A percentile compares a stretch with the other conserved stretches of the same genome.
phyloP scores from a whole-genome alignment of 2,329 filamentous ascomycete species.

The Aspergillus ibericus region DNA sequence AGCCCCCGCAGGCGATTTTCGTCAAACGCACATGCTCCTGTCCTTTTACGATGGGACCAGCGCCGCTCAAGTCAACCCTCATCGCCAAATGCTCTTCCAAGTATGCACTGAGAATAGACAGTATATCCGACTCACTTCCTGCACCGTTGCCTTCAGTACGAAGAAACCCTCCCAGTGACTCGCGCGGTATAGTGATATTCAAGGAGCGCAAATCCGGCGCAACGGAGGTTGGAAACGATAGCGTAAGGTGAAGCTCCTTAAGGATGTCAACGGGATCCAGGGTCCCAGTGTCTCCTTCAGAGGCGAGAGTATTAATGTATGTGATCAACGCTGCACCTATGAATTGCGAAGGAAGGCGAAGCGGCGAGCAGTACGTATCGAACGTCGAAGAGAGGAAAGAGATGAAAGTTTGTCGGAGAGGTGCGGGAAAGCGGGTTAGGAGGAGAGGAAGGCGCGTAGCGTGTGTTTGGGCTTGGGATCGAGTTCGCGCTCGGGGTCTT shows the following conservation, averaged over 20 bases:
- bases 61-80: conserved; percentile 33
- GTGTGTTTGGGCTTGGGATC: background rate
- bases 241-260: conserved; percentile 41
- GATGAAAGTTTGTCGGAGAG: conserved; percentile 50
- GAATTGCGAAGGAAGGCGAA: conserved; percentile 47
- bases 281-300: background rate
- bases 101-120: conserved; percentile 35
- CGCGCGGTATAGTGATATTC: conserved; percentile 36
- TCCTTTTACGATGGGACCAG: conserved; percentile 1
- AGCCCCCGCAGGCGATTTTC: conserved; percentile 41
- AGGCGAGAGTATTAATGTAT: conserved; percentile 25
- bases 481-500: background rate
- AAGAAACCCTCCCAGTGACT: conserved; percentile 26
- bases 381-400: conserved; percentile 52
- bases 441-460: conserved; percentile 54
- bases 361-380: conserved; percentile 49
- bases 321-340: conserved; percentile 47
- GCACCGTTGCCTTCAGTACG: conserved; percentile 5
- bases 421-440: conserved; percentile 52
- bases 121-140: conserved; percentile 14
- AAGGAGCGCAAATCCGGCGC: conserved; percentile 36
- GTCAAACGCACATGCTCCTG: conserved; percentile 35
- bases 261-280: conserved; percentile 32
- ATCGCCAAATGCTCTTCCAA: conserved; percentile 42
- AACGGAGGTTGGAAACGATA: conserved; percentile 38